Percentiles rank a stretch among this genome's conserved stretches.
phyloP scores from a whole-genome alignment of 768 basidiomycete species.

The Boletus eberwhitei region DNA sequence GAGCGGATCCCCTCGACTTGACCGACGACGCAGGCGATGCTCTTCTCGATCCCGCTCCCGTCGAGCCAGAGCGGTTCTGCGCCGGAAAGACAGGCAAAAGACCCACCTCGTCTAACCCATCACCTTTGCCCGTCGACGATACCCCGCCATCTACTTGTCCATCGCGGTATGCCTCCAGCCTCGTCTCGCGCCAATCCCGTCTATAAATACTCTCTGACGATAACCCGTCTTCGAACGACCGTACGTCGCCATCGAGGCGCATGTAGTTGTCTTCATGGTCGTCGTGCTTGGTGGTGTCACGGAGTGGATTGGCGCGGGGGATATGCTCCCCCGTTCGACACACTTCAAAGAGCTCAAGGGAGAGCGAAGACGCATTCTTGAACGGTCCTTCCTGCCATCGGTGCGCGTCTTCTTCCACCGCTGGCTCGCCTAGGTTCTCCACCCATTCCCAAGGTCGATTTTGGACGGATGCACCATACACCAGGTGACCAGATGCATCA shows the following conservation, averaged over 20 bases:
- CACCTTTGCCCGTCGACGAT: constrained; percentile 13
- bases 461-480: constrained; percentile 51
- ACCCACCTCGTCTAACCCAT: constrained; percentile 31
- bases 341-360: constrained; percentile 69
- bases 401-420: constrained; percentile 41
- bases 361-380: constrained; percentile 67
- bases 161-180: constrained; percentile 33
- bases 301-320: constrained; percentile 4
- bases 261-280: constrained; percentile 10
- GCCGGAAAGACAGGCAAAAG: constrained; percentile 23
- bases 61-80: constrained; percentile 15
- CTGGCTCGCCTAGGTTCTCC: constrained; percentile 60
- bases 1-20: constrained; percentile 35
- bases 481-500: constrained; percentile 49
- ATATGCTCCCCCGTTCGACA: constrained; percentile 60
- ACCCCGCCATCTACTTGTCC: constrained; percentile 10
- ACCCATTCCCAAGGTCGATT: constrained; percentile 89
- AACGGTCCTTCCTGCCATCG: constrained; percentile 43
- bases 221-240: constrained; percentile 65
- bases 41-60: constrained; percentile 32
- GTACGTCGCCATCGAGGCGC: constrained; percentile 42
- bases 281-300: constrained; percentile 14
- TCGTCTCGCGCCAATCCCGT: constrained; percentile 76
- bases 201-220: constrained; percentile 61
- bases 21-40: constrained; percentile 50